phyloP scores from a whole-genome alignment of 148 eudicot genomes.

The Chenopodium formosanum region DNA sequence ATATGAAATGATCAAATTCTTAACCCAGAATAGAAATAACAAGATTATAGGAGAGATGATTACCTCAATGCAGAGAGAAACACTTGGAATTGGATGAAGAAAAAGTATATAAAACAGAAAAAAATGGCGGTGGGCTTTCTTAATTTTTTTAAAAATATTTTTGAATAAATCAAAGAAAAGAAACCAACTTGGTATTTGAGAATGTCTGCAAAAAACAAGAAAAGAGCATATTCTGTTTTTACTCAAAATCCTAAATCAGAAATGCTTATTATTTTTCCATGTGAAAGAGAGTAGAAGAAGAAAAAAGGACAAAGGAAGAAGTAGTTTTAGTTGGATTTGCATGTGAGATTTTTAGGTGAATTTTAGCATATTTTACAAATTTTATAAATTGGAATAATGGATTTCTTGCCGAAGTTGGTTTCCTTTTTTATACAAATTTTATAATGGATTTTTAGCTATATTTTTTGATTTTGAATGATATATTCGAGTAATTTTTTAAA shows the following conservation, averaged over 20 bases:
- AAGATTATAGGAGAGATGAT: conserved; percentile 3
- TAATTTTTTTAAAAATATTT: neutral
- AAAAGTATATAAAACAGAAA: neutral
- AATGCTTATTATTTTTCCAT: too few relatives aligned
- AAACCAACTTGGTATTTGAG: conserved; percentile 27
- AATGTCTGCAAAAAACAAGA: conserved; percentile 32
- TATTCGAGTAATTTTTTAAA: too few relatives aligned
- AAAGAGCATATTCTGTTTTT: conserved; percentile 36
- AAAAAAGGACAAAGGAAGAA: too few relatives aligned
- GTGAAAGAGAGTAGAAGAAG: too few relatives aligned
- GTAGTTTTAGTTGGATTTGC: neutral
- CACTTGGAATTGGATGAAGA: conserved; percentile 1
- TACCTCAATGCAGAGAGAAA: conserved; percentile 8
- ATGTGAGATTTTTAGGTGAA: neutral
- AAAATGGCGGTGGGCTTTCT: neutral
- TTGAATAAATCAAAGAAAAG: conserved; percentile 6
- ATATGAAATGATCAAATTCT: neutral
- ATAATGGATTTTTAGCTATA: too few relatives aligned
- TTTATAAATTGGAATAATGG: too few relatives aligned
- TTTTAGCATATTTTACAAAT: too few relatives aligned
- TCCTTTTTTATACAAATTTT: too few relatives aligned
- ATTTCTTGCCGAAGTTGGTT: too few relatives aligned
- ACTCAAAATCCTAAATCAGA: neutral
- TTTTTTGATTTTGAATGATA: too few relatives aligned
- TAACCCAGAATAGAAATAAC: neutral